Evolutionary conservation across 1,284 basidiomycete species (phyloP).

Genomic region (Trichosporon inkin): DNA sequence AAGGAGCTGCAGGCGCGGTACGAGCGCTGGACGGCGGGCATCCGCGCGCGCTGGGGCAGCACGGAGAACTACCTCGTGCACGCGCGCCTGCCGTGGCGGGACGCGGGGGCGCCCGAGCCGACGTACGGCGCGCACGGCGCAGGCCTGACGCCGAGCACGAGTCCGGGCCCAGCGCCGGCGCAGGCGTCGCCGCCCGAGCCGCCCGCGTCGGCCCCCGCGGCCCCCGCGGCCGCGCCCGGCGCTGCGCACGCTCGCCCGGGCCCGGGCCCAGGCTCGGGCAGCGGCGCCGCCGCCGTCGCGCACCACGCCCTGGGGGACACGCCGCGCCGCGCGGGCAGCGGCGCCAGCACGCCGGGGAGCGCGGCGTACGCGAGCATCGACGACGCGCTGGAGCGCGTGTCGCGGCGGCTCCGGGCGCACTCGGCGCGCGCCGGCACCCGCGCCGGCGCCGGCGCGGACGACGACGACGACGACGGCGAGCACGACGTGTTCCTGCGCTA

Average conservation of each 20-base stretch:
- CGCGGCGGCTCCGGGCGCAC: neutral
- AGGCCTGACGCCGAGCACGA: constrained; percentile 21
- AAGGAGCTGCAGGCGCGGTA: constrained; percentile 43
- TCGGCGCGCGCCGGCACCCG: no score
- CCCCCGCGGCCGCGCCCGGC: neutral
- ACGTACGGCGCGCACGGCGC: constrained; percentile 26
- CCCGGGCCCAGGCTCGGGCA: no score
- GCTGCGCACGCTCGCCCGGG: neutral
- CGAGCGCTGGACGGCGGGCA: constrained; percentile 38
- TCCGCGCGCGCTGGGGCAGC: constrained; percentile 37
- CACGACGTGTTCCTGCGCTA: constrained; percentile 33
- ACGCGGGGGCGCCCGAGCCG: constrained; percentile 15
- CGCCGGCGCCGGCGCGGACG: no score
- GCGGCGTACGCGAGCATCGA: constrained; percentile 22
- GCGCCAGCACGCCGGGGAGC: constrained; percentile 17
- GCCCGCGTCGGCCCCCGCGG: neutral
- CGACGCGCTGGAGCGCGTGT: constrained; percentile 13
- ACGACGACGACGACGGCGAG: constrained; percentile 25
- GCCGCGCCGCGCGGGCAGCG: constrained; percentile 2
- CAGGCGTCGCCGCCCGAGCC: neutral
- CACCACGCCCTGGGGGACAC: constrained; percentile 15
- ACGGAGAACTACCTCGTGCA: constrained; percentile 44
- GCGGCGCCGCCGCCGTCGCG: constrained; percentile 10
- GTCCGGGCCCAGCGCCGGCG: constrained; percentile 7
- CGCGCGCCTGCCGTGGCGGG: constrained; percentile 40